Evolutionary conservation across 208 protist species (phyloP).

Genomic region (Leishmania guyanensis): DNA sequence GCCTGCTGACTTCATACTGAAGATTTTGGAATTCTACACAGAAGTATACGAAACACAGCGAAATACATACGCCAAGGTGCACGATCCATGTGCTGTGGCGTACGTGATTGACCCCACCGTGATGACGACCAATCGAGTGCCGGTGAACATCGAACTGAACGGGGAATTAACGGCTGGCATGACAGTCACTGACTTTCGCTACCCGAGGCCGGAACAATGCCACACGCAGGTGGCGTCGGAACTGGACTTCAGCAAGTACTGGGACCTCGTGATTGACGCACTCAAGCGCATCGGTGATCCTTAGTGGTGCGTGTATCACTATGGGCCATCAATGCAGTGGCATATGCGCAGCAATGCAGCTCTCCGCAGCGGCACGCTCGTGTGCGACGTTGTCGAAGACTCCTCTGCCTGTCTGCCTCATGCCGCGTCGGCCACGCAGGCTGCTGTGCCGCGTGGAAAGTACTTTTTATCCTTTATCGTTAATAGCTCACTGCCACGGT

Average conservation of each 20-base stretch:
- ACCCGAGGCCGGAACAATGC: slow-evolving; percentile 38
- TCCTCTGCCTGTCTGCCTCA: background rate
- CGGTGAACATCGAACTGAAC: slow-evolving; percentile 63
- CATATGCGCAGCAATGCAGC: background rate
- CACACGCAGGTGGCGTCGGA: slow-evolving; percentile 61
- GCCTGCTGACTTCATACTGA: slow-evolving; percentile 38
- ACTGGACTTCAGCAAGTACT: slow-evolving; percentile 75
- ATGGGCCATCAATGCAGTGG: background rate
- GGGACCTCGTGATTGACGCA: slow-evolving; percentile 66
- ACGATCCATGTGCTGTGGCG: slow-evolving; percentile 81
- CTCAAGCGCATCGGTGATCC: slow-evolving; percentile 58
- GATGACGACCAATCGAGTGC: slow-evolving; percentile 50
- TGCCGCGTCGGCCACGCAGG: background rate
- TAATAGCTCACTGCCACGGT: background rate
- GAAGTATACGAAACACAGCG: slow-evolving; percentile 46
- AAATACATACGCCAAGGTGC: slow-evolving; percentile 38
- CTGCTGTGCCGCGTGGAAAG: background rate
- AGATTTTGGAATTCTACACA: slow-evolving; percentile 60
- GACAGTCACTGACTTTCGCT: slow-evolving; percentile 64
- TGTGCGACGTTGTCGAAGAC: background rate
- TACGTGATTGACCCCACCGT: slow-evolving; percentile 75
- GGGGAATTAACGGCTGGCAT: slow-evolving; percentile 53
- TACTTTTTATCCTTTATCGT: background rate
- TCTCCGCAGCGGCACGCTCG: background rate
- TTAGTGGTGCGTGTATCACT: background rate